Evolutionary conservation across 2,329 filamentous ascomycete species (phyloP).

Genomic region (Ramularia collo-cygni): DNA sequence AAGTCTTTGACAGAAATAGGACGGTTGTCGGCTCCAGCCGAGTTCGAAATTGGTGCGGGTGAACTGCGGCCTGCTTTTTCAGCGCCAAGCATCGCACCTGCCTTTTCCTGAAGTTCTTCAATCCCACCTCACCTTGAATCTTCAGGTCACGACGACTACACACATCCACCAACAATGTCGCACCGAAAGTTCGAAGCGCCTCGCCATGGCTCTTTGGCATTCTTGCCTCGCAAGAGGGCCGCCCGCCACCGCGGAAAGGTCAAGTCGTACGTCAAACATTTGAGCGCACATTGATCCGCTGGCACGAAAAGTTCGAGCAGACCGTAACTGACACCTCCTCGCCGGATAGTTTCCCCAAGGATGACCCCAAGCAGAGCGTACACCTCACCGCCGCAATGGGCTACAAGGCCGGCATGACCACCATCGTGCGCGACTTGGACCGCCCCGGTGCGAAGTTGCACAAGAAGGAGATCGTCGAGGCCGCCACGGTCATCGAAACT

Average conservation of each 20-base stretch:
- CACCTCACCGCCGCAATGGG: slow-evolving; percentile 94
- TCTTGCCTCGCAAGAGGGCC: slow-evolving; percentile 68
- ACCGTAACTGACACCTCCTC: slow-evolving; percentile 11
- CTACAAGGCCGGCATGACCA: slow-evolving; percentile 99
- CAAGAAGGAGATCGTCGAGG: slow-evolving; percentile 97
- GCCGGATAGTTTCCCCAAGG: slow-evolving; percentile 83
- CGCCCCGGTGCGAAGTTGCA: slow-evolving; percentile 98
- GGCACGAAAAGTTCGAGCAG: background rate
- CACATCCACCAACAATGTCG: slow-evolving; percentile 35
- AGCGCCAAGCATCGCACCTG: no score
- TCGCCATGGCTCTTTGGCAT: slow-evolving; percentile 72
- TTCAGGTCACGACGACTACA: no score
- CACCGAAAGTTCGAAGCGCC: slow-evolving; percentile 77
- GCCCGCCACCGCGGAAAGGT: slow-evolving; percentile 94
- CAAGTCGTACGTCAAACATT: slow-evolving; percentile 65
- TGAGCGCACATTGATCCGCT: background rate
- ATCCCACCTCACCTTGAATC: no score
- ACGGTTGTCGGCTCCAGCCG: no score
- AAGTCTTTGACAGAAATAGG: no score
- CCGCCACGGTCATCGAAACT: slow-evolving; percentile 81
- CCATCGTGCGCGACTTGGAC: slow-evolving; percentile 98
- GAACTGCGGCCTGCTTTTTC: no score
- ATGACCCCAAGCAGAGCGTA: slow-evolving; percentile 99
- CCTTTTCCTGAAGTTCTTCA: no score
- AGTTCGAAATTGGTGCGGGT: no score